Evolutionary conservation across 306 rosid species (phyloP).

Genomic region (Comarum palustre): DNA sequence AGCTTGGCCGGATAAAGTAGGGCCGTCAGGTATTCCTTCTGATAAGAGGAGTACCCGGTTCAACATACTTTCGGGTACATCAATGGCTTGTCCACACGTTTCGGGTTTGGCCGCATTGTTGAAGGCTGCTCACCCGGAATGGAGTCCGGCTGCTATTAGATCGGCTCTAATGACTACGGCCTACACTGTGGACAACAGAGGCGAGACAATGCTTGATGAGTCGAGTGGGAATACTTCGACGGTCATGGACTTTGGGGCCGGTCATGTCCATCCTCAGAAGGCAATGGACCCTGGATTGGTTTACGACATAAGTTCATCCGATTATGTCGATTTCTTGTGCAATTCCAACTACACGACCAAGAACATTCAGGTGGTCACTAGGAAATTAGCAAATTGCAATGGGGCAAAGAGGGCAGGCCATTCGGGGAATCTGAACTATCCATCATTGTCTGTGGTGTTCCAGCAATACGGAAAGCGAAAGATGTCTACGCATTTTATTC

Average conservation of each 20-base stretch:
- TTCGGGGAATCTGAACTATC: constrained; percentile 75
- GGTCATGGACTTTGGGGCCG: constrained; percentile 70
- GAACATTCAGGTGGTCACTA: constrained; percentile 58
- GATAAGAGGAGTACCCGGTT: constrained; percentile 67
- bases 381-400: constrained; percentile 64
- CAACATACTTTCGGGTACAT: constrained; percentile 80
- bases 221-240: constrained; percentile 76
- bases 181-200: constrained; percentile 61
- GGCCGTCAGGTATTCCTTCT: constrained; percentile 70
- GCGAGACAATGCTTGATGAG: constrained; percentile 65
- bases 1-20: constrained; percentile 88
- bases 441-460: constrained; percentile 69
- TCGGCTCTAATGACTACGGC: constrained; percentile 91
- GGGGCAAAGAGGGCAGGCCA: constrained; percentile 74
- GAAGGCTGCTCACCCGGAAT: constrained; percentile 85
- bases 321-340: constrained; percentile 81
- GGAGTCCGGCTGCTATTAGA: constrained; percentile 84
- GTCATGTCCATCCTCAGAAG: constrained; percentile 81
- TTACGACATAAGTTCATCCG: constrained; percentile 49
- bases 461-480: constrained; percentile 71
- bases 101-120: constrained; percentile 82
- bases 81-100: constrained; percentile 96
- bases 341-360: constrained; percentile 69
- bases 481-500: constrained; percentile 78
- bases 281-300: constrained; percentile 85